These are phyloP conservation scores for Schizonepeta tenuifolia DNA, from an alignment of 257 asterid genomes.

Conservation along the genomic window DNA sequence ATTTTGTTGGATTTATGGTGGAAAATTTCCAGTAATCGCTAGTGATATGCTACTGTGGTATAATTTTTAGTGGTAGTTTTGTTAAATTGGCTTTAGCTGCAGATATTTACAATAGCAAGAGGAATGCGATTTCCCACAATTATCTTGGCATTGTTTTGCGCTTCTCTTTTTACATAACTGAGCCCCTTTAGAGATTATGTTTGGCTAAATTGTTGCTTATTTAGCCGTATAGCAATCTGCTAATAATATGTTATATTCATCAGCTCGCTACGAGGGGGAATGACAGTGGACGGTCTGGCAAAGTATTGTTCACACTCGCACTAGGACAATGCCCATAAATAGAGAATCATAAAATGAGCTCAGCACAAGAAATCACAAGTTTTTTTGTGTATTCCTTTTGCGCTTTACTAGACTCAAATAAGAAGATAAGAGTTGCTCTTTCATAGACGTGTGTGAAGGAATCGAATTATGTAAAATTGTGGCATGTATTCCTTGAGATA, in stretches of 20 bases:
- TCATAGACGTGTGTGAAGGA: constrained; percentile 6
- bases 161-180: neutral
- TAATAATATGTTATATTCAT: constrained; percentile 60
- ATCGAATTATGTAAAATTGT: constrained; percentile 27
- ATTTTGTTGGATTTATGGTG: neutral
- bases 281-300: constrained; percentile 65
- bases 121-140: neutral
- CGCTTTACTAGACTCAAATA: constrained; percentile 31
- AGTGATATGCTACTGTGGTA: neutral
- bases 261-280: constrained; percentile 79
- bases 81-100: neutral
- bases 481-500: constrained; percentile 23
- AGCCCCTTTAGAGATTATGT: neutral
- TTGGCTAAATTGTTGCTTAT: constrained; percentile 30
- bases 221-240: constrained; percentile 43
- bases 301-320: constrained; percentile 45
- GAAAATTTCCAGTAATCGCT: constrained; percentile 7
- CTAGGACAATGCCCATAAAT: constrained; percentile 49
- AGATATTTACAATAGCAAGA: neutral
- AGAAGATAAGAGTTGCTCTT: constrained; percentile 9
- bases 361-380: constrained; percentile 26
- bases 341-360: constrained; percentile 45
- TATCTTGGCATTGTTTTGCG: neutral
- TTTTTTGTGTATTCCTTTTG: constrained; percentile 32
- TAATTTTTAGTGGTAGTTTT: constrained; percentile 14